These are phyloP conservation scores for Skeletonema menzelii DNA, from an alignment of 108 stramenopile species.

Conservation along the genomic window DNA sequence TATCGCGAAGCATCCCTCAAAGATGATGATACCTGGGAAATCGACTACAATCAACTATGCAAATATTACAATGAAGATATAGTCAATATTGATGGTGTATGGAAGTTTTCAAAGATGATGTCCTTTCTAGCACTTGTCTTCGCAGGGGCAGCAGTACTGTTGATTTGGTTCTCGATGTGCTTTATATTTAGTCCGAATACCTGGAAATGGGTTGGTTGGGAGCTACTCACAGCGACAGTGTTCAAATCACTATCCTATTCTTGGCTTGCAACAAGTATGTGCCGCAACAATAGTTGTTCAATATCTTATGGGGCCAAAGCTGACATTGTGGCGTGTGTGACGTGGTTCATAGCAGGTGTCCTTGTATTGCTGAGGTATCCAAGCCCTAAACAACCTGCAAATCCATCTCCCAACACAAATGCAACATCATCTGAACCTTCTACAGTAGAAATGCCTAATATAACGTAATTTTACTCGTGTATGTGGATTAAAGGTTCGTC, in stretches of 20 bases:
- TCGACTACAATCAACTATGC: conserved; percentile 33
- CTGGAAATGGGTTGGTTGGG: conserved; percentile 74
- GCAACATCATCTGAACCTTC: neutral
- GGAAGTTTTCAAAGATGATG: conserved; percentile 54
- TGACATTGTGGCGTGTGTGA: conserved; percentile 48
- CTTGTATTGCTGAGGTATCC: conserved; percentile 59
- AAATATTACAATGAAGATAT: conserved; percentile 47
- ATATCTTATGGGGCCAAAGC: conserved; percentile 60
- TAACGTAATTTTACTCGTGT: neutral
- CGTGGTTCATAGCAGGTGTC: conserved; percentile 53
- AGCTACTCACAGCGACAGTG: conserved; percentile 51
- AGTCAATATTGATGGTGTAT: conserved; percentile 49
- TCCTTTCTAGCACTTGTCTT: conserved; percentile 62
- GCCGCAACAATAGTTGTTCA: conserved; percentile 45
- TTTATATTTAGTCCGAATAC: conserved; percentile 58
- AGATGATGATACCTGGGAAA: conserved; percentile 32
- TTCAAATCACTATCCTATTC: conserved; percentile 54
- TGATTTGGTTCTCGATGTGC: conserved; percentile 67
- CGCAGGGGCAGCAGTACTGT: conserved; percentile 67
- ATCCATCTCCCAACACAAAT: neutral
- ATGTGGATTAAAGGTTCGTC: neutral
- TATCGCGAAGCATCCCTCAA: conserved; percentile 53
- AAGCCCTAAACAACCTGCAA: neutral
- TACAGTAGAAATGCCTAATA: neutral
- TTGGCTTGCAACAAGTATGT: conserved; percentile 68